Evolutionary conservation across 2,329 filamentous ascomycete species (phyloP).

Genomic region (Phialophora verrucosa): DNA sequence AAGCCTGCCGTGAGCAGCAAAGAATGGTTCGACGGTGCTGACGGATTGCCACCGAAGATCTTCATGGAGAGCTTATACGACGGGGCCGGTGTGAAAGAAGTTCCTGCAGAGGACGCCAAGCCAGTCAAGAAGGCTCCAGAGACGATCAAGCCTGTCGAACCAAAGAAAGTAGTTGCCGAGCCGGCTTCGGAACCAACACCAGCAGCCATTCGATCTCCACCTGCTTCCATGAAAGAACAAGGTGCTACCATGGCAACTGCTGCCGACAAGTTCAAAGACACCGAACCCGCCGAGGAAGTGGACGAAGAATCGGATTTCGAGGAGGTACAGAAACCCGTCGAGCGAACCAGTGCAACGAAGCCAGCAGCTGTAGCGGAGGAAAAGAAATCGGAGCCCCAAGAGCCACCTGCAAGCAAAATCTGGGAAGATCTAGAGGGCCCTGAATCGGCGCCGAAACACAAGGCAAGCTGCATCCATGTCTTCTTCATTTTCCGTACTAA

Average conservation of each 20-base stretch:
- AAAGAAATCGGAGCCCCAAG: slow-evolving; percentile 25
- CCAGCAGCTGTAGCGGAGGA: slow-evolving; percentile 26
- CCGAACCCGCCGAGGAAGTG: slow-evolving; percentile 66
- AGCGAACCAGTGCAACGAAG: slow-evolving; percentile 45
- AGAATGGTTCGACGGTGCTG: slow-evolving; percentile 89
- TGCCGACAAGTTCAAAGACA: slow-evolving; percentile 84
- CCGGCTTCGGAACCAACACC: slow-evolving; percentile 44
- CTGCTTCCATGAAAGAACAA: slow-evolving; percentile 79
- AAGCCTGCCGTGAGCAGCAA: slow-evolving; percentile 79
- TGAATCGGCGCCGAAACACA: slow-evolving; percentile 21
- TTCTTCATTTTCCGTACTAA: slow-evolving; percentile 8
- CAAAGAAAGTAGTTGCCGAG: slow-evolving; percentile 54
- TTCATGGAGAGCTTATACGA: slow-evolving; percentile 92
- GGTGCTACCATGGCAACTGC: slow-evolving; percentile 84
- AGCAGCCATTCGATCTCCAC: slow-evolving; percentile 55
- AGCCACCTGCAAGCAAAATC: slow-evolving; percentile 25
- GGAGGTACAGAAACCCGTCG: slow-evolving; percentile 76
- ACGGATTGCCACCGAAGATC: slow-evolving; percentile 84
- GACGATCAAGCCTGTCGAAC: slow-evolving; percentile 52
- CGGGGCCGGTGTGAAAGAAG: slow-evolving; percentile 77
- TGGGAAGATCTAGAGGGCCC: slow-evolving; percentile 26
- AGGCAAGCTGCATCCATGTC: slow-evolving; percentile 13
- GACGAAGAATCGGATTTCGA: slow-evolving; percentile 82
- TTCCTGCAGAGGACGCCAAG: slow-evolving; percentile 65
- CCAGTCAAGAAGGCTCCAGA: slow-evolving; percentile 51